Conservation (phyloP, 805 yeast species). For the Spathaspora sp. region DNA sequence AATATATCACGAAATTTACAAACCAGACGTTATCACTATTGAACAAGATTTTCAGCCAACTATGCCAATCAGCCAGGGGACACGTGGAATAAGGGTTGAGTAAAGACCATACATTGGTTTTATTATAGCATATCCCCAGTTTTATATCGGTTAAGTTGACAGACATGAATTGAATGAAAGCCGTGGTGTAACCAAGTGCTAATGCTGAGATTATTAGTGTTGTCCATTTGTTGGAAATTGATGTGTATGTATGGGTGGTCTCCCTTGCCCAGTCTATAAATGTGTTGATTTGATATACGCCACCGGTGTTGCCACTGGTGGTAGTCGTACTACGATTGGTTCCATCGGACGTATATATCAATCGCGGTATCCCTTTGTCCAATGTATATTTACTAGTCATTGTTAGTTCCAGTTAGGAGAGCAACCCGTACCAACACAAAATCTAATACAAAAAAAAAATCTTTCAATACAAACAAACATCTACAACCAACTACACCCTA, state of each 20-base stretch:
- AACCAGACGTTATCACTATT: constrained; percentile 9
- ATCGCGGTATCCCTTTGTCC: background rate
- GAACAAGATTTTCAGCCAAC: constrained; percentile 32
- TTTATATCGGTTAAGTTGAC: constrained; percentile 50
- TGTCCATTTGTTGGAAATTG: constrained; percentile 38
- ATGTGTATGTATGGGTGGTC: constrained; percentile 20
- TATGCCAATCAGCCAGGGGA: constrained; percentile 36
- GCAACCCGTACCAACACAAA: background rate
- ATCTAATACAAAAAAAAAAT: background rate
- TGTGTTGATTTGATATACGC: constrained; percentile 34
- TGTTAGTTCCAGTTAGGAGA: no score
- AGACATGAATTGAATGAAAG: constrained; percentile 46
- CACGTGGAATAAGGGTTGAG: constrained; percentile 42
- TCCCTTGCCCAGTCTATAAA: constrained; percentile 55
- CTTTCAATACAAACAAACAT: background rate
- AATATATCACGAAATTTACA: constrained; percentile 32
- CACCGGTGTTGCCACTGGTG: background rate
- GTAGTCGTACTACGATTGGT: background rate
- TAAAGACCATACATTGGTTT: constrained; percentile 36
- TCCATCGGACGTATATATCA: background rate
- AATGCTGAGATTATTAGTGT: constrained; percentile 44
- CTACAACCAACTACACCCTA: background rate
- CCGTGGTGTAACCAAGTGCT: constrained; percentile 45
- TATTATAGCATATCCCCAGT: constrained; percentile 47
- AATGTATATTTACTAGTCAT: background rate